These are phyloP conservation scores for Anastatica hierochuntica DNA, from an alignment of 345 rosid species.

Conservation along the genomic window DNA sequence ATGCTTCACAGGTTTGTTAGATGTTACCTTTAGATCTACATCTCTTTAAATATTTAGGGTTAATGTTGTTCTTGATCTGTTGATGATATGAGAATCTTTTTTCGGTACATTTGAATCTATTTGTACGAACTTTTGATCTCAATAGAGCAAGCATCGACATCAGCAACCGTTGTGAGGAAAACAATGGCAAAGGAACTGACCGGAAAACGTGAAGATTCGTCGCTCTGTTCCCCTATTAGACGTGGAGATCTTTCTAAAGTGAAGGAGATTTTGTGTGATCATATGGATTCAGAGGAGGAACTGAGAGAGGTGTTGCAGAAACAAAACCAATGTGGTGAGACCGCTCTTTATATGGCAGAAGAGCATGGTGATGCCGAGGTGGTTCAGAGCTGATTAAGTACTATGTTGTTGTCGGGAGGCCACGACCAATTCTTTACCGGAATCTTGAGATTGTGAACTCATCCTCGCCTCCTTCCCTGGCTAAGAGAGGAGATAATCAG, in stretches of 20 bases:
- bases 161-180: slow-evolving; percentile 26
- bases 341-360: slow-evolving; percentile 69
- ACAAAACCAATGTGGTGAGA: slow-evolving; percentile 75
- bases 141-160: slow-evolving; percentile 26
- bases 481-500: slow-evolving; percentile 20
- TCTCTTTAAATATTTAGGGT: not conserved
- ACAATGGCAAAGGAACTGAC: slow-evolving; percentile 71
- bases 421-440: slow-evolving; percentile 28
- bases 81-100: slow-evolving; percentile 1
- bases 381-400: slow-evolving; percentile 59
- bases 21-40: slow-evolving; percentile 9
- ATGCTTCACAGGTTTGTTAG: slow-evolving; percentile 6
- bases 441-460: slow-evolving; percentile 22
- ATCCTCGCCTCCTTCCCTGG: no score
- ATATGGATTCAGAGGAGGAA: slow-evolving; percentile 30
- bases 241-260: slow-evolving; percentile 40
- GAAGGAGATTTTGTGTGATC: slow-evolving; percentile 30
- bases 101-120: slow-evolving; percentile 10
- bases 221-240: slow-evolving; percentile 53
- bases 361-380: slow-evolving; percentile 60
- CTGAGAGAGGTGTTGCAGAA: slow-evolving; percentile 40
- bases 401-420: slow-evolving; percentile 37
- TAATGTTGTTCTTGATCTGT: not conserved
- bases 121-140: not conserved
- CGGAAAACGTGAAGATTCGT: slow-evolving; percentile 58